phyloP scores from a whole-genome alignment of 495 filamentous ascomycete genomes.

The Penicillium pancosmium region DNA sequence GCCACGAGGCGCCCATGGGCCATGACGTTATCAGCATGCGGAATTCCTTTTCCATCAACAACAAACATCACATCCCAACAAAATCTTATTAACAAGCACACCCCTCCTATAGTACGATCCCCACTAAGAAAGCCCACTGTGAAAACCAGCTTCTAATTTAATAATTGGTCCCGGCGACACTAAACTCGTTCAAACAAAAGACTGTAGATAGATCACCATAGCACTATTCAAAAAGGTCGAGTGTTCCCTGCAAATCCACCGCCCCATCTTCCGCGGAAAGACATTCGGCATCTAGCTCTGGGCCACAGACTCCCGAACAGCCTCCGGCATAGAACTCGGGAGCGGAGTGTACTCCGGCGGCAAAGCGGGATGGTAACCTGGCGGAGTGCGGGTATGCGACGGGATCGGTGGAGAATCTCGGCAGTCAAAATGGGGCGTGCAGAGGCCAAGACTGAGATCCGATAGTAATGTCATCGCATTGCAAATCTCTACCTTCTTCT shows the following conservation, averaged over 20 bases:
- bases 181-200: background rate
- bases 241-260: background rate
- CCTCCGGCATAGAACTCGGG: slow-evolving; percentile 12
- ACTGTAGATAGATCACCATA: background rate
- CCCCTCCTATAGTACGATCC: background rate
- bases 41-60: background rate
- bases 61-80: background rate
- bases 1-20: background rate
- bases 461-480: too few relatives aligned
- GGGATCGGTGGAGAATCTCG: slow-evolving; percentile 9
- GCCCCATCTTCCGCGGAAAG: slow-evolving; percentile 13
- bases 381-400: slow-evolving; percentile 8
- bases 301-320: background rate
- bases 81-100: background rate
- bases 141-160: background rate
- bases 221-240: background rate
- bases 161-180: background rate
- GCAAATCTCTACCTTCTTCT: too few relatives aligned
- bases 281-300: slow-evolving; percentile 8
- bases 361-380: slow-evolving; percentile 8
- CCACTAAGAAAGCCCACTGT: background rate
- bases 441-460: too few relatives aligned
- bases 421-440: background rate
- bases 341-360: slow-evolving; percentile 15
- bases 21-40: background rate